Evolutionary conservation across 352 stramenopile species (phyloP), one percentile per base, ranked within the genome.

Genomic region (Globisporangium middletonii): DNA sequence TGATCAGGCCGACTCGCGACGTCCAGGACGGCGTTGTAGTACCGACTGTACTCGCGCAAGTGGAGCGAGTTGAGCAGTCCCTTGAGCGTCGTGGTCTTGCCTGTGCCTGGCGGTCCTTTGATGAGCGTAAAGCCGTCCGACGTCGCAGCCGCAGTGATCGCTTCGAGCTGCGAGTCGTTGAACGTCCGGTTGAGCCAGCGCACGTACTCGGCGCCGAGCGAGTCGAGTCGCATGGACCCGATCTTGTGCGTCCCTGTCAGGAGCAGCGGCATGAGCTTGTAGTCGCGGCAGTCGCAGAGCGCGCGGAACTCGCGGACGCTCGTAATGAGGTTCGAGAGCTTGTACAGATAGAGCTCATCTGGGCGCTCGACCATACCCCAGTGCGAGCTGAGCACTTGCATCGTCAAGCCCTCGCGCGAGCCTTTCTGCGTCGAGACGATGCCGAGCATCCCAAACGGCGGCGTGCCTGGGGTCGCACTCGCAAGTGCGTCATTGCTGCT

Each of bases 51-150:
- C 61, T 97, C 89, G 13, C 88, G 83, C 50, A 97, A 66, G 75
- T 97, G 91, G 19, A 97, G 64, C 42, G 88, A 95, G 57, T 97
- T 97, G 12, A 97, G 68, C 52, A 97, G 56, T 0, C 88, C 91
- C 61, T 95, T 95, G 4, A 97, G 70, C 5, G 91, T 97, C 12
- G 88, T 97, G 5, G 91, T 97, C 64, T 97, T 97, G 51, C 91
- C 91, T 33, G 90, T 97, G 0, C 89, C 87, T 49, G 86, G 80
- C 1, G 86, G 86, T 12, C 86, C 91, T 60, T 97, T 97, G 68
- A 97, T 96, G 35, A 97, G 54, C 37, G 88, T 96, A 57, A 97
- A 97, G 1, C 91, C 91, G 28, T 92, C 67, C 11, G 81, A 96
- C 2, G 83, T 96, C 28, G 88, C 87, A 0, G 85, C 87, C 2